Evolutionary conservation across 192 early-diverging fungal genomes (phyloP).

Genomic region (Entomortierella chlamydospora): DNA sequence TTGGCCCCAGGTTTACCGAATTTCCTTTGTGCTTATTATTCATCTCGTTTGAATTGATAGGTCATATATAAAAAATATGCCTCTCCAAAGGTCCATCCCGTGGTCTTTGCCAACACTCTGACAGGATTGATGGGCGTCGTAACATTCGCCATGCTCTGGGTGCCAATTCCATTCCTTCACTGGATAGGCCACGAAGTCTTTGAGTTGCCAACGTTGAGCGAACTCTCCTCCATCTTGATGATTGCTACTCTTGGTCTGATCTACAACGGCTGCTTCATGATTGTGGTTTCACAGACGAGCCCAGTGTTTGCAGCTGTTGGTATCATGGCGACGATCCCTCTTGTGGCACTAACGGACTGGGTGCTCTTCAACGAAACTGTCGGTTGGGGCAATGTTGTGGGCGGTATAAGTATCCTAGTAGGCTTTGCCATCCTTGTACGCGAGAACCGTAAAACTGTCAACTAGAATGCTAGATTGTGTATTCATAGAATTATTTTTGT

Average conservation of each 20-base stretch:
- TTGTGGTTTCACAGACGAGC: slow-evolving; percentile 76
- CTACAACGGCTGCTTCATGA: slow-evolving; percentile 85
- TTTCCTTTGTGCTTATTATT: neutral
- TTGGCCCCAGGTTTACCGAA: too few species aligned
- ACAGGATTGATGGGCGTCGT: slow-evolving; percentile 77
- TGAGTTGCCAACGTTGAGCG: slow-evolving; percentile 66
- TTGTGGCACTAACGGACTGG: slow-evolving; percentile 64
- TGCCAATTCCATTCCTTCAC: slow-evolving; percentile 79
- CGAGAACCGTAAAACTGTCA: slow-evolving; percentile 30
- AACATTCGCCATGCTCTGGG: slow-evolving; percentile 75
- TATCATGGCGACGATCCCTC: slow-evolving; percentile 83
- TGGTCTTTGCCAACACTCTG: slow-evolving; percentile 81
- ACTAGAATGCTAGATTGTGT: too few species aligned
- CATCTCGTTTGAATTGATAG: slow-evolving; percentile 22
- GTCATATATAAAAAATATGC: slow-evolving; percentile 86
- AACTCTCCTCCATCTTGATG: slow-evolving; percentile 66
- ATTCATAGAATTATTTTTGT: too few species aligned
- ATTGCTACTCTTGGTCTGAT: slow-evolving; percentile 78
- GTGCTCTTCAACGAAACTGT: slow-evolving; percentile 27
- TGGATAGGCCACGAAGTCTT: slow-evolving; percentile 72
- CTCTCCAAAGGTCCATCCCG: slow-evolving; percentile 66
- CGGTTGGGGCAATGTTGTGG: slow-evolving; percentile 48
- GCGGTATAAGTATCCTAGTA: slow-evolving; percentile 37
- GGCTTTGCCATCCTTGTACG: slow-evolving; percentile 46
- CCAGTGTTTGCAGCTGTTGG: slow-evolving; percentile 83